Evolutionary conservation across 352 stramenopile species (phyloP).

Genomic region (Phytophthora foliorum): DNA sequence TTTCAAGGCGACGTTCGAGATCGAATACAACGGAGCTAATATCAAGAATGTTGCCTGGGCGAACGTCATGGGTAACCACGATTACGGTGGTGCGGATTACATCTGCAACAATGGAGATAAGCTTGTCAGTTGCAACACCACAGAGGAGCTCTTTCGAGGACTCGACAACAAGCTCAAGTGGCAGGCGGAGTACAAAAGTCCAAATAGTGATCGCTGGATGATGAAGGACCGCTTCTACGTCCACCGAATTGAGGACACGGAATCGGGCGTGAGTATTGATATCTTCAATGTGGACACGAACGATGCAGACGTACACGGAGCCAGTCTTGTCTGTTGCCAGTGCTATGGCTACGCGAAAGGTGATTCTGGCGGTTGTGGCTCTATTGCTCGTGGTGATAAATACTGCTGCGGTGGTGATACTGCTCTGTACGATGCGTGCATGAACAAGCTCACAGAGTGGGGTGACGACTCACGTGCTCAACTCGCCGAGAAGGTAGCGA

Average conservation of each 20-base stretch:
- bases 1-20: slow-evolving; percentile 28
- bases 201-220: slow-evolving; percentile 21
- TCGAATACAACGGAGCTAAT: slow-evolving; percentile 21
- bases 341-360: slow-evolving; percentile 31
- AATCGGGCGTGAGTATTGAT: slow-evolving; percentile 25
- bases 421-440: slow-evolving; percentile 22
- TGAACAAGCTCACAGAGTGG: slow-evolving; percentile 19
- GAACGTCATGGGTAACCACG: slow-evolving; percentile 33
- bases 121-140: slow-evolving; percentile 13
- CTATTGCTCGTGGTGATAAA: slow-evolving; percentile 7
- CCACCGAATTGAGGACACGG: slow-evolving; percentile 16
- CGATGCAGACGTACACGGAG: slow-evolving; percentile 21
- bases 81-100: slow-evolving; percentile 31
- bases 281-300: slow-evolving; percentile 34
- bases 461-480: slow-evolving; percentile 14
- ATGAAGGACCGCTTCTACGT: slow-evolving; percentile 30
- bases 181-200: slow-evolving; percentile 26
- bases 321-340: slow-evolving; percentile 21
- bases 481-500: slow-evolving; percentile 1
- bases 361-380: slow-evolving; percentile 8
- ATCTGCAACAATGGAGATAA: slow-evolving; percentile 21
- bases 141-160: slow-evolving; percentile 12
- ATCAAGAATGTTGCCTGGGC: slow-evolving; percentile 22
- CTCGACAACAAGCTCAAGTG: slow-evolving; percentile 34
- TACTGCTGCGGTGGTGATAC: slow-evolving; percentile 27